phyloP scores from a whole-genome alignment of 192 early-diverging fungal species.

The Lobosporangium transversale region DNA sequence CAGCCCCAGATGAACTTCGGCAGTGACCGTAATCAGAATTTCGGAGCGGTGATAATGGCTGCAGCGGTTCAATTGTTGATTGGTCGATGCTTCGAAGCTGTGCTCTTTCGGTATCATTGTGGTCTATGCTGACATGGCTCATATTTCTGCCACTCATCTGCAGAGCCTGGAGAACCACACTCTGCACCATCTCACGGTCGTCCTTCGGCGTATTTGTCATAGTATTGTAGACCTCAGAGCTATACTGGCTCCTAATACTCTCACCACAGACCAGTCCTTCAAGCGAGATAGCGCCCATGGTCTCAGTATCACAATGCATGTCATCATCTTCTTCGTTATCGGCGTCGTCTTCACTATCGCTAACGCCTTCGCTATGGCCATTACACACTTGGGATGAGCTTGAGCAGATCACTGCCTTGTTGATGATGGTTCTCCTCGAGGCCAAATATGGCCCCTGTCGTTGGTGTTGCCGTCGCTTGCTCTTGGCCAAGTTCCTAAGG shows the following conservation, averaged over 20 bases:
- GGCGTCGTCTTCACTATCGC: not conserved
- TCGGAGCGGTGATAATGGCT: not conserved
- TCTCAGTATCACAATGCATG: not conserved
- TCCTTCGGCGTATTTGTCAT: not conserved
- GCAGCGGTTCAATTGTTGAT: not conserved
- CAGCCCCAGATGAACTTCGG: no score
- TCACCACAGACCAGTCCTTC: not conserved
- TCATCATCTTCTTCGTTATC: slow-evolving; percentile 5
- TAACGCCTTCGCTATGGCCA: not conserved
- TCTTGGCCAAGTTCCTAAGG: slow-evolving; percentile 3
- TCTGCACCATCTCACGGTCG: not conserved
- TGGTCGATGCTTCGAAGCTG: not conserved
- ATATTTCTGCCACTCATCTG: not conserved
- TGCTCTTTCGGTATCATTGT: not conserved
- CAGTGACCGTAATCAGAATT: no score
- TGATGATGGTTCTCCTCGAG: no score
- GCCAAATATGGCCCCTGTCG: no score
- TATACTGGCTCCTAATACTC: no score
- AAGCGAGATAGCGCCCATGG: slow-evolving; percentile 9
- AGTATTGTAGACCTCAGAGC: no score
- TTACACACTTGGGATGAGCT: not conserved
- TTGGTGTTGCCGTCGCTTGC: not conserved
- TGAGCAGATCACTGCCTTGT: no score
- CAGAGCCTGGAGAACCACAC: not conserved
- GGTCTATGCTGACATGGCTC: no score